Base-by-base conservation (phyloP, 1,284 basidiomycete genomes). In the Mixia osmundae region DNA sequence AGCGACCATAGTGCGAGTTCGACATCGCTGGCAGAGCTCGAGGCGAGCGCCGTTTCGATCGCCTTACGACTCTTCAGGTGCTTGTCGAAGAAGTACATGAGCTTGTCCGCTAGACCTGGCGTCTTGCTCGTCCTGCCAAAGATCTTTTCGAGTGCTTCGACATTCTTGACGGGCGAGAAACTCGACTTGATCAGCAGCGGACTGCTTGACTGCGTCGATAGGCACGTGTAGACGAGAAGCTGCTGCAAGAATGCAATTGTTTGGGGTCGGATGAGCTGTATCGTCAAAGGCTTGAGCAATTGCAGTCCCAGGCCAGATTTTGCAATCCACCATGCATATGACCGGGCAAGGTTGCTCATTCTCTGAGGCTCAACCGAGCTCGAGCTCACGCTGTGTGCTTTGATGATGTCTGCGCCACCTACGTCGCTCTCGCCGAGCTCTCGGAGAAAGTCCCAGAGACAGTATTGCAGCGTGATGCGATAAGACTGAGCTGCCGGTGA, bases 381-480 rank as follows among this genome's bases (percentile, higher is more conserved):
- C 32, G 49, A 40, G 3, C 47, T 55, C 20, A 62, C 62, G 16
- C 66, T 67, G 43, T 62, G 61, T 24, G 68, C 52, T 51, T 75
- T 76, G 46, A 80, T 62, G 33, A 79, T 62, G 47, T 75, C 76
- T 0, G 66, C 65, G 2, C 83, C 83, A 2, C 82, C 82, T 22
- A 87, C 77, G 26, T 61, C 65, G 12, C 62, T 68, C 56, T 94
- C 80, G 12, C 83, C 85, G 21, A 97, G 61, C 44, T 82, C 79
- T 8, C 89, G 74, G 24, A 97, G 59, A 52, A 95, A 87, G 55
- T 99, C 91, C 91, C 91, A 99, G 5, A 97, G 60, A 47, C 74
- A 82, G 57, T 83, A 99, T 53, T 95, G 91, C 27, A 97, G 61
- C 0, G 91, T 95, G 47, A 97, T 76, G 46, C 72, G 75, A 50